Conservation (phyloP, 2,329 filamentous ascomycete species). For the Diaporthe eres region DNA sequence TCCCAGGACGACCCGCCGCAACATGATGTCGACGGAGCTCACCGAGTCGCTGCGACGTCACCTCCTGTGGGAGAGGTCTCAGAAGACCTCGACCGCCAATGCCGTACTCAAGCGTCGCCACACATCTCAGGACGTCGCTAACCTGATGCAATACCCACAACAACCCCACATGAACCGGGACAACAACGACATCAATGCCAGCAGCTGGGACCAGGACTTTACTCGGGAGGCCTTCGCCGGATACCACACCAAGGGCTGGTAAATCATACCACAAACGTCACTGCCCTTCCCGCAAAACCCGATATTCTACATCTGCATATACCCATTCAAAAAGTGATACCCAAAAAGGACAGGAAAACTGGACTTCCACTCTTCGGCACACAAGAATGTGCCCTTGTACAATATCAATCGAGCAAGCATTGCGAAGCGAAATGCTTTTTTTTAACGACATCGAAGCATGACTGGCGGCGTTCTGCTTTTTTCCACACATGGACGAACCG, state of each 20-base stretch:
- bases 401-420: slow-evolving; percentile 39
- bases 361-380: slow-evolving; percentile 36
- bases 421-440: slow-evolving; percentile 38
- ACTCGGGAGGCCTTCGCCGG: slow-evolving; percentile 82
- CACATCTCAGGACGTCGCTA: slow-evolving; percentile 91
- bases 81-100: slow-evolving; percentile 90
- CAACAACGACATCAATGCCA: slow-evolving; percentile 73
- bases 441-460: slow-evolving; percentile 39
- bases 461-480: slow-evolving; percentile 38
- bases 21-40: slow-evolving; percentile 96
- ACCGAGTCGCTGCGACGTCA: slow-evolving; percentile 93
- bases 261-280: slow-evolving; percentile 48
- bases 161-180: slow-evolving; percentile 71
- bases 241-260: slow-evolving; percentile 91
- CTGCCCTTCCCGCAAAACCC: slow-evolving; percentile 4
- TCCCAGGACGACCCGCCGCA: slow-evolving; percentile 89
- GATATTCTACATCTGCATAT: slow-evolving; percentile 31
- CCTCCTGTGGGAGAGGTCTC: slow-evolving; percentile 94
- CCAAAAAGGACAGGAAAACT: slow-evolving; percentile 38
- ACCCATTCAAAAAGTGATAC: slow-evolving; percentile 40
- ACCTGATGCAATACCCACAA: slow-evolving; percentile 86
- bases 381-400: slow-evolving; percentile 38
- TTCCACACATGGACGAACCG: slow-evolving; percentile 8
- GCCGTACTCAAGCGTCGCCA: slow-evolving; percentile 91
- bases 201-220: slow-evolving; percentile 89